A percentile compares a stretch with the other conserved stretches of the same genome.
Conservation (phyloP, 805 yeast genomes). For the Candida tallmaniae region DNA sequence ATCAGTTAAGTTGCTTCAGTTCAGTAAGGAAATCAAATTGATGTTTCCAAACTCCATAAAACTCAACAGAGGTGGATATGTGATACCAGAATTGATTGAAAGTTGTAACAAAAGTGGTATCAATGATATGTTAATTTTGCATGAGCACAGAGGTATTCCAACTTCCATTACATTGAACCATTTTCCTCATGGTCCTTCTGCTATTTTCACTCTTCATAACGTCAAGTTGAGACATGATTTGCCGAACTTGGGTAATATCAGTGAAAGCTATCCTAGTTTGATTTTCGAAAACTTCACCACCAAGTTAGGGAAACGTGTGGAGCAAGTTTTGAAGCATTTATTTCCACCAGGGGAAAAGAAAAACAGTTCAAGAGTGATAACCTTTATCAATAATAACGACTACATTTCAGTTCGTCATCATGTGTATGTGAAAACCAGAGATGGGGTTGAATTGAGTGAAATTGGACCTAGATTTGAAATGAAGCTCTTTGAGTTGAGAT, state of each 20-base stretch:
- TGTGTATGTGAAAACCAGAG: conserved; percentile 84
- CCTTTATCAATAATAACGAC: conserved; percentile 87
- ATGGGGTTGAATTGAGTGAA: conserved; percentile 87
- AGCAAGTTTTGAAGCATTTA: conserved; percentile 73
- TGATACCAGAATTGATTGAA: conserved; percentile 77
- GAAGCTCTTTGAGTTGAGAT: conserved; percentile 81
- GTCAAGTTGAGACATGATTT: conserved; percentile 93
- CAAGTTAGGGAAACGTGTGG: conserved; percentile 78
- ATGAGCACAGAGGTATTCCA: conserved; percentile 98
- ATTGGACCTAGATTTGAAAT: conserved; percentile 98
- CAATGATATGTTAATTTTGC: conserved; percentile 79
- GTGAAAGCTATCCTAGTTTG: conserved; percentile 91
- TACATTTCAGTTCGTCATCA: conserved; percentile 94
- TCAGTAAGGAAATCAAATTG: conserved; percentile 86
- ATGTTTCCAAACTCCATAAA: conserved; percentile 87
- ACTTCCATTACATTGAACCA: conserved; percentile 89
- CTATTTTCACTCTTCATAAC: conserved; percentile 88
- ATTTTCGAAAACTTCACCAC: conserved; percentile 87
- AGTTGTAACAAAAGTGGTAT: conserved; percentile 80
- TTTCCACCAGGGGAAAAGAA: conserved; percentile 97
- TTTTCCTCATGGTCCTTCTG: conserved; percentile 98
- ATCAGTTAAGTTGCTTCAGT: conserved; percentile 77
- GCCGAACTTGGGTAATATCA: conserved; percentile 75
- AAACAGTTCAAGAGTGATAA: conserved; percentile 85
- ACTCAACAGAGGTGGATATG: conserved; percentile 88